Evolutionary conservation across 2,329 filamentous ascomycete genomes (phyloP), one percentile per base, ranked within the genome.

Genomic region (Trematosphaeria pertusa): DNA sequence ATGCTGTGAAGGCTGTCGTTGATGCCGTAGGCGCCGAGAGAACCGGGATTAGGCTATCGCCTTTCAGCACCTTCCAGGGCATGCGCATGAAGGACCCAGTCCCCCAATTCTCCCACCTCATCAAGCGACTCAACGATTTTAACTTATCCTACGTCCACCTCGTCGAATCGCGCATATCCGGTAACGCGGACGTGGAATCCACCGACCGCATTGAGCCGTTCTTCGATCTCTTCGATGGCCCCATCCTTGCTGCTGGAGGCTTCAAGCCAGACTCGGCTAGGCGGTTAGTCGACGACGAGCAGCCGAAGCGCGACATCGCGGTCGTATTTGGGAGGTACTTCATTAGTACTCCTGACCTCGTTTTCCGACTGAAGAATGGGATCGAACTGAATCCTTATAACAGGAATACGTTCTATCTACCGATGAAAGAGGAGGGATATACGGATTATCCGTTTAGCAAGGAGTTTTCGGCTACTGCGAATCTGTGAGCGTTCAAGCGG

Each of bases 31-130:
- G 88, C 58, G 73, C 74, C 0, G 75, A 88, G 75, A 78, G 2
- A 82, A 77, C 57, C 0, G 85, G 76, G 1, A 78, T 87, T 21
- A 79, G 86, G 1, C 66, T 89, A 3, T 81, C 76, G 2, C 86
- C 86, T 0, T 87, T 79, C 72, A 81, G 78, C 38, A 69, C 70
- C 0, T 88, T 84, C 70, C 83, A 88, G 49, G 79, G 78, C 22
- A 86, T 88, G 85, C 71, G 73, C 22, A 87, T 87, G 82, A 54
- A 67, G 0, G 77, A 89, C 34, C 85, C 85, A 0, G 60, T 82
- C 7, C 81, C 85, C 0, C 85, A 89, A 50, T 89, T 88, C 60
- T 73, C 72, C 0, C 75, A 88, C 57, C 62, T 87, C 6, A 75
- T 84, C 32, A 58, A 70, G 22, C 75, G 79, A 32, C 70, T 84